Conservation (phyloP, 345 rosid genomes). For the Populus nigra region DNA sequence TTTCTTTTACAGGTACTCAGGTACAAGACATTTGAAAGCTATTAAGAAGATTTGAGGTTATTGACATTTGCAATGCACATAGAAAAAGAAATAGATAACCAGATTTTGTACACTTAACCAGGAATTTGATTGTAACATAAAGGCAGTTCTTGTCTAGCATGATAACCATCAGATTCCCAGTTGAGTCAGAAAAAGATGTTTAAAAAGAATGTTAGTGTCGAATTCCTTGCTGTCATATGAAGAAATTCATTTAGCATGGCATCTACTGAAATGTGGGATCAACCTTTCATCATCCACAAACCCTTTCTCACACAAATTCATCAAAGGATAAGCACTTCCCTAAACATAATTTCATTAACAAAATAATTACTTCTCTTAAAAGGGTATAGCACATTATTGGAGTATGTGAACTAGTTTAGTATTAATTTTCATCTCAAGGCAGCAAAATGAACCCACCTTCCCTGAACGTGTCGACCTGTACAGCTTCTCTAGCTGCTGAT, state of each 20-base stretch:
- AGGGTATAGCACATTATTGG: neutral
- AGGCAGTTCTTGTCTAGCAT: neutral
- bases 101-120: neutral
- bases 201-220: neutral
- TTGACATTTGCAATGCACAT: neutral
- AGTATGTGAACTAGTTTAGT: neutral
- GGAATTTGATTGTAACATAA: neutral
- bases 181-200: too few species aligned
- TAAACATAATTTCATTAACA: neutral
- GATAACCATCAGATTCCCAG: neutral
- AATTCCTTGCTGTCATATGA: neutral
- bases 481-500: slow-evolving; percentile 85
- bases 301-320: neutral
- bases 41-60: neutral
- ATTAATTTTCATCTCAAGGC: neutral
- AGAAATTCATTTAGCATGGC: neutral
- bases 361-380: neutral
- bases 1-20: neutral
- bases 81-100: neutral
- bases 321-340: neutral
- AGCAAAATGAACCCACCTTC: slow-evolving; percentile 42
- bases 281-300: neutral
- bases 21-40: neutral
- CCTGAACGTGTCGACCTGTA: slow-evolving; percentile 78
- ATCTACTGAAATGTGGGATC: neutral